phyloP scores from a whole-genome alignment of 768 basidiomycete species.

The Termitomyces sp. region DNA sequence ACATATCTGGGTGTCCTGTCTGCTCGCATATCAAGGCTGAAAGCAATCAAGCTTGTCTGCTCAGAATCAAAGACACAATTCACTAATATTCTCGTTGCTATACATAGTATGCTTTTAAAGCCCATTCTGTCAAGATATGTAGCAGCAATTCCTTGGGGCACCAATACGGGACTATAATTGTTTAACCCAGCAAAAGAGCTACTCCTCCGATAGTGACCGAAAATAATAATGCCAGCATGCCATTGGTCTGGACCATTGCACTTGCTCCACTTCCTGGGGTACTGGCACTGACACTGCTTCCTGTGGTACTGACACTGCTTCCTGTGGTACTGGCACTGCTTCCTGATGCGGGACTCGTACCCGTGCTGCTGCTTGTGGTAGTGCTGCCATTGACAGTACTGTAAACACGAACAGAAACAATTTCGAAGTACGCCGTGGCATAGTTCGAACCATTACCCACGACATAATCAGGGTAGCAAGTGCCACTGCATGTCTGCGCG shows the following conservation, averaged over 20 bases:
- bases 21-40: background rate
- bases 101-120: no score
- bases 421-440: slow-evolving; percentile 69
- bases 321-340: no score
- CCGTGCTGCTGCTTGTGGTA: background rate
- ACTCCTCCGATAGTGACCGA: background rate
- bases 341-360: background rate
- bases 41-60: background rate
- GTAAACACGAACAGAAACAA: slow-evolving; percentile 55
- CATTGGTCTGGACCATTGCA: background rate
- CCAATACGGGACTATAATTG: no score
- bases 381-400: slow-evolving; percentile 20
- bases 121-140: no score
- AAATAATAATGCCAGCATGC: background rate
- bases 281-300: no score
- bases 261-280: slow-evolving; percentile 1
- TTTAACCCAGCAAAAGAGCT: background rate
- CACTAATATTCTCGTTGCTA: background rate
- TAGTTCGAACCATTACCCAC: slow-evolving; percentile 59
- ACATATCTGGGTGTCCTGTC: background rate
- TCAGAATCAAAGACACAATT: background rate
- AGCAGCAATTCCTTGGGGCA: no score
- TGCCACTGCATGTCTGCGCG: slow-evolving; percentile 57
- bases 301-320: no score
- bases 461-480: slow-evolving; percentile 70